Base-by-base conservation (phyloP, 495 filamentous ascomycete genomes). In the Daldinia grandis region DNA sequence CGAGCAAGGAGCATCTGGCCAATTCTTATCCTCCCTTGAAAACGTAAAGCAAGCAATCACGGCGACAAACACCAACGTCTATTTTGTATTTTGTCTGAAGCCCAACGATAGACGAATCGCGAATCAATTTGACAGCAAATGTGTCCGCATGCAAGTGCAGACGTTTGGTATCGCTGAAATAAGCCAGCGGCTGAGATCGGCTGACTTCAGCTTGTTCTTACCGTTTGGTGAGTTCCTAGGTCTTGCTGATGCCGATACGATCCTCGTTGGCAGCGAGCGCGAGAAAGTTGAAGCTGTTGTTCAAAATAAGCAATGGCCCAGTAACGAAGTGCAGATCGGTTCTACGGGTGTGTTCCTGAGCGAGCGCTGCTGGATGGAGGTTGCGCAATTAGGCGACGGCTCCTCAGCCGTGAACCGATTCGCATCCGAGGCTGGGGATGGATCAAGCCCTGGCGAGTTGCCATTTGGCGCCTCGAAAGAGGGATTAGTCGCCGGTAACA, bases 51-150 rank as follows among this genome's bases (percentile, higher is more conserved):
- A 92, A 72, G 93, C 92, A 38, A 81, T 99, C 49, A 92, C 88
- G 33, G 89, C 92, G 7, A 83, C 89, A 7, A 92, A 92, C 73
- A 88, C 92, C 9, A 99, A 98, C 74, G 88, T 92, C 14, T 99
- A 98, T 76, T 98, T 98, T 73, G 87, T 99, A 28, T 97, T 99
- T 81, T 98, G 95, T 72, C 82, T 99, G 56, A 98, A 99, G 79
- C 95, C 95, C 7, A 99, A 99, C 75, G 95, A 98, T 79, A 88
- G 95, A 19, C 90, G 95, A 27, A 99, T 99, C 68, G 95, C 95
- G 56, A 98, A 99, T 69, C 95, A 98, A 77, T 98, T 98, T 70
- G 95, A 99, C 78, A 97, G 93, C 83, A 98, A 99, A 79, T 98
- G 94, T 76, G 95, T 99, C 25, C 89, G 95, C 15, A 91, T 91